Conservation (phyloP, 1,139 yeast species). For the Debaryomycetaceae sp. region DNA sequence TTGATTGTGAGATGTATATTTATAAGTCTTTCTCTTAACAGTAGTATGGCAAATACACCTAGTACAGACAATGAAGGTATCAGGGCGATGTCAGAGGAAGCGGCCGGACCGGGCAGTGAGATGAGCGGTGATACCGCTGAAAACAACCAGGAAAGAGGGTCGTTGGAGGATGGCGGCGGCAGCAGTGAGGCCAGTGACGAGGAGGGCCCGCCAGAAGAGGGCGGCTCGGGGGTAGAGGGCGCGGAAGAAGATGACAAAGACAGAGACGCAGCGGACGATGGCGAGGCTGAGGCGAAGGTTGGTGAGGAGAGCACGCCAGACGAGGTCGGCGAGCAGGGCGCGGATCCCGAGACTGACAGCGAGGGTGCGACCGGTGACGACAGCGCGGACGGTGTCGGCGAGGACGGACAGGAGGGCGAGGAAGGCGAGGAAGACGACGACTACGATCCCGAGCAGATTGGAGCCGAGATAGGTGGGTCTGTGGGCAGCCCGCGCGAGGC, state of each 20-base stretch:
- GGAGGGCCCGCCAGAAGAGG: neutral
- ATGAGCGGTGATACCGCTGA: neutral
- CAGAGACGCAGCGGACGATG: conserved; percentile 1
- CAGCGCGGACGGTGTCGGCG: neutral
- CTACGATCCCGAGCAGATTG: conserved; percentile 9
- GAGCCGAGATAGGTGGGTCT: neutral
- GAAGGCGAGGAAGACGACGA: conserved; percentile 14
- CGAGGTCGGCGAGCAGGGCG: neutral
- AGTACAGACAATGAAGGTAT: neutral
- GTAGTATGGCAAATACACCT: neutral
- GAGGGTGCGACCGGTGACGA: conserved; percentile 1
- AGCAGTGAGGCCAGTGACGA: neutral
- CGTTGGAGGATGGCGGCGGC: neutral
- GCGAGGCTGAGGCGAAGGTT: conserved; percentile 11
- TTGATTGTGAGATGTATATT: too few species aligned
- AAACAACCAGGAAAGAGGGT: neutral
- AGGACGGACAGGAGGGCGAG: neutral
- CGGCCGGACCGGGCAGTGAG: neutral
- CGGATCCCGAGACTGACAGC: neutral
- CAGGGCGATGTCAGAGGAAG: neutral
- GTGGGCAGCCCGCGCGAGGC: neutral
- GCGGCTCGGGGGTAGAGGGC: conserved; percentile 1
- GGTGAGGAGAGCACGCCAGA: neutral
- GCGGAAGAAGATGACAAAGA: neutral
- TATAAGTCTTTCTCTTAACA: neutral